Evolutionary conservation across 208 protist species (phyloP).

Genomic region (Trichomonas tenax): DNA sequence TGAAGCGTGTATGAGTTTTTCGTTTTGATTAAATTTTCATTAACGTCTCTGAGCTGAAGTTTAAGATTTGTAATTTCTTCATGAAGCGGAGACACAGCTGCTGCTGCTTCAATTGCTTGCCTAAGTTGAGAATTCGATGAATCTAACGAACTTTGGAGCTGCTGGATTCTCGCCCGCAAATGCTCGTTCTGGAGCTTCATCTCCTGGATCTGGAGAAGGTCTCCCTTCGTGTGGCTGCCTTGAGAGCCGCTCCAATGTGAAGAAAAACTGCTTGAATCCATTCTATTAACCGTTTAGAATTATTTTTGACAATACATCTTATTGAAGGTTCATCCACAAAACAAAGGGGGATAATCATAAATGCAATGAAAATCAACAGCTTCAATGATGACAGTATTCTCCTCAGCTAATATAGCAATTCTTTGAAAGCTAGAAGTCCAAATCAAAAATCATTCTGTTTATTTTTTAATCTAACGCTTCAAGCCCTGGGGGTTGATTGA

Average conservation of each 20-base stretch:
- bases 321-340: no score
- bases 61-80: not conserved
- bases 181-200: not conserved
- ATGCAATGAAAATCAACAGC: no score
- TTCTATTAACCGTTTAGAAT: not conserved
- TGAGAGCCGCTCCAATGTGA: not conserved
- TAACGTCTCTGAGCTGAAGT: not conserved
- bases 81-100: not conserved
- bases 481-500: no score
- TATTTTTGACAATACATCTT: no score
- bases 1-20: not conserved
- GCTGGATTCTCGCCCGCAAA: not conserved
- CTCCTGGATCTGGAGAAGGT: not conserved
- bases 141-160: not conserved
- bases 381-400: no score
- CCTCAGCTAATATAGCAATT: no score
- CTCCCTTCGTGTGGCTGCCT: not conserved
- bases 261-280: not conserved
- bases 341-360: no score
- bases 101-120: not conserved
- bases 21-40: not conserved
- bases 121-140: not conserved
- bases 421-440: no score
- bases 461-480: no score
- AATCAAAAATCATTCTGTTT: no score